phyloP scores from a whole-genome alignment of 306 rosid genomes.

The Ceratonia siliqua region DNA sequence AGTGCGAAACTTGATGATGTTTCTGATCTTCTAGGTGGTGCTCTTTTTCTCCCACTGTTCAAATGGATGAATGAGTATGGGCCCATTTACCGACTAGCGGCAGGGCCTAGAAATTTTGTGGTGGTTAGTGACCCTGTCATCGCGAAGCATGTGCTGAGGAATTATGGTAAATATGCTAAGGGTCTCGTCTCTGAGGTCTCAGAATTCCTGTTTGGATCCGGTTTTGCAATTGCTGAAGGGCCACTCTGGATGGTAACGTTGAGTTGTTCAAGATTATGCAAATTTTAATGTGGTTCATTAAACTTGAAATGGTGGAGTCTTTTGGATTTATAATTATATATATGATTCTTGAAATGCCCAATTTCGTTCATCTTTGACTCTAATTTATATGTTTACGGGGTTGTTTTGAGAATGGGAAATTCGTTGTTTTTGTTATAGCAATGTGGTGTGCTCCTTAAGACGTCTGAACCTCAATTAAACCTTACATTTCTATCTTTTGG shows the following conservation, averaged over 20 bases:
- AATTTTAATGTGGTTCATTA: neutral
- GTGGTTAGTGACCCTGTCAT: conserved; percentile 93
- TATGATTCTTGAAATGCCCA: neutral
- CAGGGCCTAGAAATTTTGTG: conserved; percentile 90
- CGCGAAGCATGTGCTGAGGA: conserved; percentile 84
- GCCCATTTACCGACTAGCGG: conserved; percentile 80
- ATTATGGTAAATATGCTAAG: conserved; percentile 71
- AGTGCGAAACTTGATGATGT: conserved; percentile 85
- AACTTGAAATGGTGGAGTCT: neutral
- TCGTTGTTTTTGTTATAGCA: neutral
- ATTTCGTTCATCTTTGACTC: neutral
- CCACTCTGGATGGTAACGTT: conserved; percentile 87
- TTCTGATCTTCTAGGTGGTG: conserved; percentile 93
- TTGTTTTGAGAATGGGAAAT: neutral
- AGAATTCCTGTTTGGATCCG: conserved; percentile 81
- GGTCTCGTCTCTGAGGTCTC: conserved; percentile 93
- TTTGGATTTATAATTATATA: neutral
- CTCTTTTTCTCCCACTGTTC: conserved; percentile 82
- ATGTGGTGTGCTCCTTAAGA: neutral
- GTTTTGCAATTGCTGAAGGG: conserved; percentile 97
- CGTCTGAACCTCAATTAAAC: neutral
- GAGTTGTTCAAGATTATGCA: neutral
- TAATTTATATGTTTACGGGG: neutral
- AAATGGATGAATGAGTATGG: conserved; percentile 92
- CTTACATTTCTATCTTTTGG: neutral